These are phyloP conservation scores for Liriodendron chinense DNA, from an alignment of 164 flowering plant genomes.

Conservation along the genomic window DNA sequence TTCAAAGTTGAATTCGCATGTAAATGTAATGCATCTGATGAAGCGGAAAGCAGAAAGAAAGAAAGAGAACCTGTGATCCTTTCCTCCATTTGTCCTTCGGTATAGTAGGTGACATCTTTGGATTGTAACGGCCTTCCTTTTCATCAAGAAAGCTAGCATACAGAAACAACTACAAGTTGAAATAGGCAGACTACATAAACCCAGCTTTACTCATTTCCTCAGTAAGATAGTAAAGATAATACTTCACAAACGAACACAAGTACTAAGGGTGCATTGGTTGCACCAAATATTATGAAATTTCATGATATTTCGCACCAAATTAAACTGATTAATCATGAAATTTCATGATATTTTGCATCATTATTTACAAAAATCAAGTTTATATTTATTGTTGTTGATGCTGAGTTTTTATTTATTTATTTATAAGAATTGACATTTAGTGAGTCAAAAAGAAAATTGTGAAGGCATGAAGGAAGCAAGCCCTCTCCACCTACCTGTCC, in stretches of 20 bases:
- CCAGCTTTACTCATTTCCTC: neutral
- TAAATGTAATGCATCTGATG: neutral
- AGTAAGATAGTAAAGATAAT: neutral
- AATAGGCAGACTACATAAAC: neutral
- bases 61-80: constrained; percentile 82
- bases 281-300: no score
- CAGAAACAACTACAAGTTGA: constrained; percentile 4
- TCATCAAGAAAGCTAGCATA: constrained; percentile 63
- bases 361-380: no score
- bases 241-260: neutral
- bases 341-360: no score
- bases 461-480: neutral
- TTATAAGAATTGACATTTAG: neutral
- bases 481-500: constrained; percentile 61
- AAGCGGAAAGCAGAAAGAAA: neutral
- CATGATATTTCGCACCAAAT: no score
- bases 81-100: constrained; percentile 82
- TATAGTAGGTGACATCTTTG: constrained; percentile 81
- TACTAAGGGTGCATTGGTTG: no score
- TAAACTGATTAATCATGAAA: no score
- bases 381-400: no score
- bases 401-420: no score
- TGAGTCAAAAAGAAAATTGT: neutral
- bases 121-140: constrained; percentile 71
- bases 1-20: neutral